These are phyloP conservation scores for Xerocomus nothofagi DNA, from an alignment of 1,284 basidiomycete species.

Conservation along the genomic window DNA sequence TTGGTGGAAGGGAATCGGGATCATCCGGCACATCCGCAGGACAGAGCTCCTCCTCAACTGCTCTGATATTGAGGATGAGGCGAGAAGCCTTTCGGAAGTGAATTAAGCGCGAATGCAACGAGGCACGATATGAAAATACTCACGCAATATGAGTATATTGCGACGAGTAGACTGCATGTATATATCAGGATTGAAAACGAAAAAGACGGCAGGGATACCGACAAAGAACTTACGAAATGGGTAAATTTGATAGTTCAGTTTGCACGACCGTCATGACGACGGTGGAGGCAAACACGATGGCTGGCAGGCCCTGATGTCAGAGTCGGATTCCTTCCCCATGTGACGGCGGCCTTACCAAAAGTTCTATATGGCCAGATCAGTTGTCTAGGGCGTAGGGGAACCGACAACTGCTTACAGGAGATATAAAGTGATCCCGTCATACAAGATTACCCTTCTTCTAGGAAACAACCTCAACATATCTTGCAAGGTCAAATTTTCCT, in stretches of 20 bases:
- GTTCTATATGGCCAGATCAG: conserved; percentile 8
- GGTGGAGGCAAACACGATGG: conserved; percentile 16
- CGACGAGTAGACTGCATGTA: conserved; percentile 13
- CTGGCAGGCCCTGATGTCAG: conserved; percentile 2
- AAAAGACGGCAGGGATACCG: not conserved
- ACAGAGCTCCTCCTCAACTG: not conserved
- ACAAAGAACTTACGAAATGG: conserved; percentile 13
- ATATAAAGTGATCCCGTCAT: conserved; percentile 20
- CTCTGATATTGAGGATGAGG: conserved; percentile 25
- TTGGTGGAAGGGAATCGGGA: conserved; percentile 5
- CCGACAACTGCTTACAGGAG: conserved; percentile 13
- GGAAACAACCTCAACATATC: not conserved
- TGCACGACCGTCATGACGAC: conserved; percentile 16
- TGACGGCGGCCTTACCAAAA: conserved; percentile 11
- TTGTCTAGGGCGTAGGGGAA: not conserved
- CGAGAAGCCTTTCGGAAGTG: conserved; percentile 22
- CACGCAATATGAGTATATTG: conserved; percentile 25
- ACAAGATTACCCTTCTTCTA: conserved; percentile 9
- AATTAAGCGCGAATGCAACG: not conserved
- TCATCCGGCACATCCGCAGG: conserved; percentile 6
- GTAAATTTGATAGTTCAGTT: conserved; percentile 15
- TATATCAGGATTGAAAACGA: conserved; percentile 6
- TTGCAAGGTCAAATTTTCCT: not conserved
- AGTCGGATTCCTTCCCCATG: not conserved
- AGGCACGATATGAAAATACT: not conserved